phyloP scores from a whole-genome alignment of 495 filamentous ascomycete genomes.

The Melanomma pulvis-pyrius region DNA sequence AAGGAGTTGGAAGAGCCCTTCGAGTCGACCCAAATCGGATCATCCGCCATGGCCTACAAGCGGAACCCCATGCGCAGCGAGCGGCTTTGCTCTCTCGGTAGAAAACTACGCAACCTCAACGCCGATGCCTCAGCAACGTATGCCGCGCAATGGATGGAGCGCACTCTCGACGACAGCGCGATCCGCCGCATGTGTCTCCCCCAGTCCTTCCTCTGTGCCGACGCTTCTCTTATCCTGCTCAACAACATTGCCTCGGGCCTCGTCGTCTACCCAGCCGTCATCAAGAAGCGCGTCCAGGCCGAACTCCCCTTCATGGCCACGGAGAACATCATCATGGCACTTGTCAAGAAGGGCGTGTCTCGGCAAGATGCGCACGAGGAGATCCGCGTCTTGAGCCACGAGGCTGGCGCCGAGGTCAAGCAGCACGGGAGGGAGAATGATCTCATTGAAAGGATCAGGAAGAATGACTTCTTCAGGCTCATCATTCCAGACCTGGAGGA shows the following conservation, averaged over 20 bases:
- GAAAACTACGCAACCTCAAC: slow-evolving; percentile 66
- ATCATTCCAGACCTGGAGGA: slow-evolving; percentile 74
- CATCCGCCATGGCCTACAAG: slow-evolving; percentile 73
- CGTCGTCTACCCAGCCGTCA: slow-evolving; percentile 83
- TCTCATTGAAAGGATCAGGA: slow-evolving; percentile 77
- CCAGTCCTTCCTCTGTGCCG: slow-evolving; percentile 79
- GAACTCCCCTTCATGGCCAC: slow-evolving; percentile 65
- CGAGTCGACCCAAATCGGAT: slow-evolving; percentile 70
- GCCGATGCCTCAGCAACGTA: slow-evolving; percentile 76
- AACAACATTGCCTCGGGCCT: slow-evolving; percentile 83
- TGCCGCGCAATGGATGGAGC: slow-evolving; percentile 81
- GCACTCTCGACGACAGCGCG: slow-evolving; percentile 63
- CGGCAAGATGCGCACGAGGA: slow-evolving; percentile 93
- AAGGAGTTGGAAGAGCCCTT: slow-evolving; percentile 95
- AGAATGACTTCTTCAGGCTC: slow-evolving; percentile 77
- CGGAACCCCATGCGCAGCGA: slow-evolving; percentile 89
- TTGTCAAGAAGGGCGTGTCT: slow-evolving; percentile 71
- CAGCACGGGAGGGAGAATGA: slow-evolving; percentile 78
- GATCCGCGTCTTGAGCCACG: slow-evolving; percentile 81
- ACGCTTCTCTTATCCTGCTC: slow-evolving; percentile 76
- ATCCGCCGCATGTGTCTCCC: slow-evolving; percentile 75
- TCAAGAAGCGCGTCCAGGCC: slow-evolving; percentile 66
- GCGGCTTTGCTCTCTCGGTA: slow-evolving; percentile 76
- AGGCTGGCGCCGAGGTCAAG: slow-evolving; percentile 82
- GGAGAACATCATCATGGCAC: slow-evolving; percentile 81